Base-by-base conservation (phyloP, 345 rosid genomes). In the Eucalyptus sp. region DNA sequence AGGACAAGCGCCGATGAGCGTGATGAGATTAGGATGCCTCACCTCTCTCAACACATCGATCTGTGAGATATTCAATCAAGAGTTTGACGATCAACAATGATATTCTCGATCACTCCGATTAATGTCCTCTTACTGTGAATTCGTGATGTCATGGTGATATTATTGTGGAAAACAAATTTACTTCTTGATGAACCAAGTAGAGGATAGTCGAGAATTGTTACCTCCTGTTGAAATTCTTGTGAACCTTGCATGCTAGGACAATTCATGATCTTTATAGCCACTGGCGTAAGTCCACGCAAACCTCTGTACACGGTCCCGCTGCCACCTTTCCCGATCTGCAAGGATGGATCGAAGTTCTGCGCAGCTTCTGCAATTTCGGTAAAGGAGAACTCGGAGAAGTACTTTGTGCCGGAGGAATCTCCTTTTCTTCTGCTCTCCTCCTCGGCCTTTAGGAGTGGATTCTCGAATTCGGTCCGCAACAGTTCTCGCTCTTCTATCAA, bases 11-110 rank as follows among this genome's bases (percentile, higher is more conserved):
- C 99, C 98, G 83, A 97, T 88, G 9, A 96, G 95, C 29, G 97
- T 95, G 58, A 96, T 93, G 87, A 97, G 92, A 94, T 97, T 93
- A 31, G 97, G 98, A 92, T 97, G 99, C 90, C 97, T 94, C 90
- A 93, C 90, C 92, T 94, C 95, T 29, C 87, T 86, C 87, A 86
- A 27, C 56, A 86, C 56, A 25, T 86, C 24, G 41, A 86, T 11
- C 87, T 86, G 58, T 8, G 41, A 86, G 7, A 49, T 18, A 86
- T 64, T 64, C 76, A n/a, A n/a, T 14, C 10, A 7, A 64, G 20
- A 64, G 20, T 64, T n/a, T 11, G 37, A 64, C 31, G 20, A n/a
- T 64, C 76, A 64, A n/a, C 41, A n/a, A 64, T n/a, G 41, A 15
- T 24, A 25, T 58, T 58, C 64, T 58, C 29, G 3, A 58, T 58